Conservation (phyloP, 2,329 filamentous ascomycete species). For the Fusarium sublunatum region DNA sequence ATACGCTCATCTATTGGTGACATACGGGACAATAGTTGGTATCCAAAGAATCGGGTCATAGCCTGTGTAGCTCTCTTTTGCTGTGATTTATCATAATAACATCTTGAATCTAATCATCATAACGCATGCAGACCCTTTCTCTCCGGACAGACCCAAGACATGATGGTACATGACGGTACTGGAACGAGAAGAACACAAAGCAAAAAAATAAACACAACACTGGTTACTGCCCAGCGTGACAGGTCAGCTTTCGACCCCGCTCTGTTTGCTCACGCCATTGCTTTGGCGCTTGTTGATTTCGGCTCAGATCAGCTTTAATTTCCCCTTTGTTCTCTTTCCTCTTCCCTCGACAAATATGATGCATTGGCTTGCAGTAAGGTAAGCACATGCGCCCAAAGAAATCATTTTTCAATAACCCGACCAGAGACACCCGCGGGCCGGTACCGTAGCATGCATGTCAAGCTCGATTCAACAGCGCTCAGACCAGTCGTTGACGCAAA, state of each 20-base stretch:
- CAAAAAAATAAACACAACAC: constrained; percentile 5
- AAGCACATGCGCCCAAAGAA: constrained; percentile 3
- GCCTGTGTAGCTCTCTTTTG: constrained; percentile 4
- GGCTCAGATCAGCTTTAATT: constrained; percentile 38
- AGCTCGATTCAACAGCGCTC: constrained; percentile 28
- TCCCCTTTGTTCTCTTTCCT: constrained; percentile 15
- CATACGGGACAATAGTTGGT: constrained; percentile 1
- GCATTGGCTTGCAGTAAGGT: constrained; percentile 1
- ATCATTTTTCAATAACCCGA: not conserved
- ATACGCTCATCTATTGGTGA: not conserved
- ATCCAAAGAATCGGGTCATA: not conserved
- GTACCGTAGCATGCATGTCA: constrained; percentile 34
- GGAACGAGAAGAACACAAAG: constrained; percentile 13
- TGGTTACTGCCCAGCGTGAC: constrained; percentile 40
- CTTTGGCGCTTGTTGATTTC: constrained; percentile 23
- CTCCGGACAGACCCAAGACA: constrained; percentile 14
- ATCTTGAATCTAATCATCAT: constrained; percentile 28
- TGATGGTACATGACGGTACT: constrained; percentile 9
- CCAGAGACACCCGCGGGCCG: constrained; percentile 11
- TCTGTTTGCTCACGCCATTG: constrained; percentile 26
- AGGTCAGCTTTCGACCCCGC: constrained; percentile 38
- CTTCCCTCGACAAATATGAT: constrained; percentile 13
- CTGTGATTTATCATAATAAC: constrained; percentile 18
- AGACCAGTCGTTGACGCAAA: constrained; percentile 15
- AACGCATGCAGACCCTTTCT: constrained; percentile 20